phyloP scores from a whole-genome alignment of 768 basidiomycete species.

The Clavulina sp. region DNA sequence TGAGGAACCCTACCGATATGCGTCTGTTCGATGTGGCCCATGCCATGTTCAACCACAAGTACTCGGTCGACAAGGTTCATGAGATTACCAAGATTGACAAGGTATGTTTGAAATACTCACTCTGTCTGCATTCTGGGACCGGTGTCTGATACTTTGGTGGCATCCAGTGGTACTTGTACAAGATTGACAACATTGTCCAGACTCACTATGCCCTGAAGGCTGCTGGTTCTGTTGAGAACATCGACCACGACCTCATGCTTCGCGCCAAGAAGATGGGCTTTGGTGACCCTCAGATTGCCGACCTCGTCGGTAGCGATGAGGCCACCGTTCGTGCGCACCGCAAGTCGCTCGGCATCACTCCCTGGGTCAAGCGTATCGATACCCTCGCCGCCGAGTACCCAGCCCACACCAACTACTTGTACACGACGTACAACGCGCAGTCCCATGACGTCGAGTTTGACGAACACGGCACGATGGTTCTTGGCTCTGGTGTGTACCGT shows the following conservation, averaged over 20 bases:
- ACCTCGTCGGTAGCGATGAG: constrained; percentile 55
- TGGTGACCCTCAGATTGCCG: constrained; percentile 81
- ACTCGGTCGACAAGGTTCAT: constrained; percentile 78
- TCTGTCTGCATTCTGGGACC: background rate
- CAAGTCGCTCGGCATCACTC: constrained; percentile 75
- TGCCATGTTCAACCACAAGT: constrained; percentile 88
- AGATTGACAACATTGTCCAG: constrained; percentile 95
- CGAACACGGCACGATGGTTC: constrained; percentile 97
- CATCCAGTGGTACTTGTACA: constrained; percentile 87
- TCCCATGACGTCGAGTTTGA: constrained; percentile 90
- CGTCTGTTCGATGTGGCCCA: constrained; percentile 93
- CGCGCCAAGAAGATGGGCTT: constrained; percentile 92
- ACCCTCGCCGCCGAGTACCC: constrained; percentile 98
- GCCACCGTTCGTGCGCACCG: constrained; percentile 66
- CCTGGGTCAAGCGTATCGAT: constrained; percentile 98
- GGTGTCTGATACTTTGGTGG: background rate
- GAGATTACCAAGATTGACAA: constrained; percentile 97
- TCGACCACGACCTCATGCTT: constrained; percentile 61
- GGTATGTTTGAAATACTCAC: constrained; percentile 30
- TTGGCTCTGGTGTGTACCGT: constrained; percentile 94
- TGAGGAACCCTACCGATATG: constrained; percentile 82
- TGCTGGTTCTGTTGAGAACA: constrained; percentile 46
- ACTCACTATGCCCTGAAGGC: constrained; percentile 61
- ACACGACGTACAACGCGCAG: constrained; percentile 96
- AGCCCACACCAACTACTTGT: constrained; percentile 96